Evolutionary conservation across 169 alveolate genomes (phyloP).

Genomic region (Cryptosporidium sp.): DNA sequence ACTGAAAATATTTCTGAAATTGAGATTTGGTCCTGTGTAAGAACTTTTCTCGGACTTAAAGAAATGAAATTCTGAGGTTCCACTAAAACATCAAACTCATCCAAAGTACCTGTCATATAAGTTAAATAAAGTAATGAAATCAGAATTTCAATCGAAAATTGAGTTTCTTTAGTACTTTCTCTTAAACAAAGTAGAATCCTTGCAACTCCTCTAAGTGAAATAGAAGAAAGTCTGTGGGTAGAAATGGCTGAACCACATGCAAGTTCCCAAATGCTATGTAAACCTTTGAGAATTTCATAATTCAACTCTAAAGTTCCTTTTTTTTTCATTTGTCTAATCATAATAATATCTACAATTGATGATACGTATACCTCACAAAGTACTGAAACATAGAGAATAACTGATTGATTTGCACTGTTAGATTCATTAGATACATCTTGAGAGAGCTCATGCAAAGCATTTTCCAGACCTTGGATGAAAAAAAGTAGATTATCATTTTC

Average conservation of each 20-base stretch:
- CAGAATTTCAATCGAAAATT: conserved; percentile 9
- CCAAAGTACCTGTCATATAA: conserved; percentile 18
- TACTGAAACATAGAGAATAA: conserved; percentile 7
- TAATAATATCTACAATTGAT: conserved; percentile 38
- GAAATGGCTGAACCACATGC: conserved; percentile 12
- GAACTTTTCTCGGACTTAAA: not conserved
- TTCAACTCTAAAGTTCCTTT: not conserved
- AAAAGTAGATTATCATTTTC: conserved; percentile 38
- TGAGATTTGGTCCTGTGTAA: not conserved
- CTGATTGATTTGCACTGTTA: not conserved
- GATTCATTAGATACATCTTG: not conserved
- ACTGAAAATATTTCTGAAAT: conserved; percentile 21
- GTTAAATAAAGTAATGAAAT: conserved; percentile 30
- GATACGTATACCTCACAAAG: conserved; percentile 66
- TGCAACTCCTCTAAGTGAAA: conserved; percentile 51
- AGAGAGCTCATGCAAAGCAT: conserved; percentile 22
- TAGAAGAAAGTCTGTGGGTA: conserved; percentile 61
- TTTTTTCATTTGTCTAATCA: conserved; percentile 62
- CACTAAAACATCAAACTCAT: conserved; percentile 38
- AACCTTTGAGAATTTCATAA: conserved; percentile 1
- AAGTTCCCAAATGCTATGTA: conserved; percentile 32
- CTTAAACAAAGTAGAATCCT: conserved; percentile 43
- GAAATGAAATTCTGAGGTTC: conserved; percentile 35
- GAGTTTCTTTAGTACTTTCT: not conserved
- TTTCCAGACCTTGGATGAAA: conserved; percentile 53